Base-by-base conservation (phyloP, 805 yeast genomes). In the Yarrowia sp. region DNA sequence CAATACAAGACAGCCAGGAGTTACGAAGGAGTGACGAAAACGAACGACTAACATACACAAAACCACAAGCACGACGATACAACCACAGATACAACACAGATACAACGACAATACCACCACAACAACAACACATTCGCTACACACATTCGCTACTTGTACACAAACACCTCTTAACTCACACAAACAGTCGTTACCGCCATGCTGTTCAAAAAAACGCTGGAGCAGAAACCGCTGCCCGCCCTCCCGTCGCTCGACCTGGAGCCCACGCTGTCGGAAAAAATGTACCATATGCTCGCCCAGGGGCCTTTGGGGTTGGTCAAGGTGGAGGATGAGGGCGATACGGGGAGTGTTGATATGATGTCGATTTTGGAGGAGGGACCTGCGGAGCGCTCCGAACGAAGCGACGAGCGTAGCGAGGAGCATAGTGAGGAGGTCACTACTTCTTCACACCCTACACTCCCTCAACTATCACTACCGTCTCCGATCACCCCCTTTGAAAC, bases 241-340 rank as follows among this genome's bases (percentile, higher is more conserved):
- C 3, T 3, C 5, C 51, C 15, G 36, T 10, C 15, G 14, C 39
- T 48, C 14, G 42, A 35, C 33, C 58, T 51, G n/a, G 43, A 51
- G 32, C 58, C 58, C 13, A 3, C 58, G 58, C 18, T 51, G 2
- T 51, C 58, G 42, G 58, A 51, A 22, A 51, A 51, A 51, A 51
- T 51, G 58, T 51, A 36, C 58, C 43, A 51, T 9, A 22, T 51
- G 9, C 42, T 51, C 33, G 28, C 18, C 58, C 58, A 51, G 43
- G 58, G 58, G 7, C 58, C 42, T 2, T 42, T 51, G 35, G 58
- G 58, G 0, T 18, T 51, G 58, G 43, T 57, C 28, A 14, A 42
- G 32, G 2, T 43, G 43, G 58, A 38, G 11, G 58, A 22, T 7
- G 58, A 38, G 33, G 58, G 13, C 1, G 58, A 51, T 18, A 3